Evolutionary conservation across 495 filamentous ascomycete species (phyloP), one percentile per base, ranked within the genome.

Genomic region (Tetracladium marchalianum): DNA sequence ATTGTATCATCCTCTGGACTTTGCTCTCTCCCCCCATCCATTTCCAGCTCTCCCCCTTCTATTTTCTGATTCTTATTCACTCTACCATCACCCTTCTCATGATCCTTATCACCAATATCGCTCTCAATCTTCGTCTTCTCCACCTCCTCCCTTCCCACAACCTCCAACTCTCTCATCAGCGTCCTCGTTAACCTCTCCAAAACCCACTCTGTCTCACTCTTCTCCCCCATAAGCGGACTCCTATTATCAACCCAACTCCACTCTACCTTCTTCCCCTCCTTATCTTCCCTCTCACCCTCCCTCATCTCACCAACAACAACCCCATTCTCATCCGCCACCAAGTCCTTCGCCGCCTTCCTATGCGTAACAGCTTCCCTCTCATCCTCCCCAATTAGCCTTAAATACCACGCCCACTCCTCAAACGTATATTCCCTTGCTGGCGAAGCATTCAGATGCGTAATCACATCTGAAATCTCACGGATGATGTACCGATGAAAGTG

Each of bases 241-340:
- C 73, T 66, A 41, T 76, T 69, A 6, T 81, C 81, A 7, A 93
- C 66, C 88, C 88, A 95, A 36, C 80, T 85, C 85, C 87, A 90
- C 40, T 65, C 57, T 1, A 46, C 52, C 13, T 46, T 37, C 33
- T 56, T 53, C 27, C 50, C 41, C 36, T 6, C 43, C 34, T 41
- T 50, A 10, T 56, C 47, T 16, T 61, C 45, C 10, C 53, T 39
- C 8, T 57, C 55, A 11, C 45, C 49, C 34, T 39, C 50, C n/a
- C 62, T 52, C 35, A 60, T 60, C 48, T 65, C 40, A 8, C 54
- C 44, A 27, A 27, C 22, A 7, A 27, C 22, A 18, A 48, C 11
- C 11, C 46, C 54, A 24, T 44, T 45, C 6, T 59, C 55, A 13
- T 51, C 49, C 18, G 41, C 50, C 5, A 59, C 54, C 39, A 73